phyloP scores from a whole-genome alignment of 2,329 filamentous ascomycete genomes.

The Berkeleyomyces basicola region DNA sequence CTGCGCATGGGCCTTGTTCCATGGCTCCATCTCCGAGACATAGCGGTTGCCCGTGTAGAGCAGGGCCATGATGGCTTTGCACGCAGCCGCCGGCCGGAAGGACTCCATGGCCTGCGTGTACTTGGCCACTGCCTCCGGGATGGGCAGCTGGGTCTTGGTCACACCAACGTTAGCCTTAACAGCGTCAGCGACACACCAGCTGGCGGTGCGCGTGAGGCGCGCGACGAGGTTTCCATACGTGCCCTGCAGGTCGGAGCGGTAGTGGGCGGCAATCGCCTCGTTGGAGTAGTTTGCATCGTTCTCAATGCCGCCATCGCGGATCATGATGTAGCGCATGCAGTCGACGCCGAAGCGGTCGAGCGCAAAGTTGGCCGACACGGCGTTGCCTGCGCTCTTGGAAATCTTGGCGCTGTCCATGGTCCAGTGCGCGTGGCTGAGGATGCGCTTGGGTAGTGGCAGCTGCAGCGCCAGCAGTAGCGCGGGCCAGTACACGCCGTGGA shows the following conservation, averaged over 20 bases:
- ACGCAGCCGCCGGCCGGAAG: conserved; percentile 11
- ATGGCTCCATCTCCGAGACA: conserved; percentile 49
- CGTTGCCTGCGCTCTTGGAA: conserved; percentile 90
- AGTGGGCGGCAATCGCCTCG: conserved; percentile 51
- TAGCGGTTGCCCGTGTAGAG: conserved; percentile 22
- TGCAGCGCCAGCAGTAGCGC: conserved; percentile 82
- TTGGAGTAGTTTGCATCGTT: conserved; percentile 81
- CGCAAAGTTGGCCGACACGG: conserved; percentile 86
- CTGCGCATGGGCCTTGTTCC: conserved; percentile 32
- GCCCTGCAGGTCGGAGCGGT: conserved; percentile 62
- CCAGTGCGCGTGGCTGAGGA: conserved; percentile 91
- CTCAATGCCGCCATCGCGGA: conserved; percentile 58
- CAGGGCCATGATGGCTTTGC: conserved; percentile 11
- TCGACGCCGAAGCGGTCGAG: conserved; percentile 80
- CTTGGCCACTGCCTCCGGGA: conserved; percentile 10
- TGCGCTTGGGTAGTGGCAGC: conserved; percentile 58
- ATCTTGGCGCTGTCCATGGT: conserved; percentile 84
- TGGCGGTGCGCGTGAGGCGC: conserved; percentile 50
- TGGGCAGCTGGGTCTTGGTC: conserved; percentile 3
- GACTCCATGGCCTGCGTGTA: conserved; percentile 10
- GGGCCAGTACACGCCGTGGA: conserved; percentile 97
- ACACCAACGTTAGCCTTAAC: conserved; percentile 22
- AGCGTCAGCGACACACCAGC: conserved; percentile 49
- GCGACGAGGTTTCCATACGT: conserved; percentile 68
- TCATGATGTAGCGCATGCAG: conserved; percentile 75